These are phyloP conservation scores for Climacium dendroides DNA, from an alignment of 225 moss, liverwort and hornwort species.

Conservation along the genomic window DNA sequence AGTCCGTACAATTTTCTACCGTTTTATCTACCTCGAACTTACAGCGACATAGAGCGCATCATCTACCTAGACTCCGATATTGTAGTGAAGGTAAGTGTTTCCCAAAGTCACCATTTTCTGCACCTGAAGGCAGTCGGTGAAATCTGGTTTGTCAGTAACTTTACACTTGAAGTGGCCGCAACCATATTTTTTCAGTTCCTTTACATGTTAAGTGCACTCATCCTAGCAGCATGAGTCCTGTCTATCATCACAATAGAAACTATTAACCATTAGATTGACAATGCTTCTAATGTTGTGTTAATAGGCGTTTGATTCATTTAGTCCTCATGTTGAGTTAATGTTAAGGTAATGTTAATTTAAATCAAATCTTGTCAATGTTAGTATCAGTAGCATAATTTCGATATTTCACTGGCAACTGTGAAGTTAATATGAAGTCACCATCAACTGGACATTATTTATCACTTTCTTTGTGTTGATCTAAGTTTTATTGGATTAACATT, in stretches of 20 bases:
- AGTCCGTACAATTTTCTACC: conserved; percentile 83
- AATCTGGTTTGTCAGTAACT: neutral
- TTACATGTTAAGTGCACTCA: neutral
- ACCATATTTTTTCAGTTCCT: neutral
- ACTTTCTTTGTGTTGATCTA: neutral
- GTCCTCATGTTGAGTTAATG: neutral
- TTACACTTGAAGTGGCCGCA: neutral
- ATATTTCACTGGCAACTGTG: neutral
- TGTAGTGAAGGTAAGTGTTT: conserved; percentile 68
- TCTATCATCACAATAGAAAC: neutral
- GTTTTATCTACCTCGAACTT: conserved; percentile 60
- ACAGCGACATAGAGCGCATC: conserved; percentile 57
- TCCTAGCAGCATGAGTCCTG: neutral
- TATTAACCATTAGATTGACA: neutral
- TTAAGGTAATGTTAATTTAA: neutral
- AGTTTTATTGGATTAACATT: too few relatives aligned
- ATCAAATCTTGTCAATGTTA: neutral
- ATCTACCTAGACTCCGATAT: conserved; percentile 90
- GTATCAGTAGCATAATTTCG: neutral
- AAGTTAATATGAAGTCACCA: neutral
- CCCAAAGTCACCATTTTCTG: neutral
- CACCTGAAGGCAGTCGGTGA: neutral
- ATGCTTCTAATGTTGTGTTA: neutral
- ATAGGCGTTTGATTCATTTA: neutral
- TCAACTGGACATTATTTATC: neutral